Conservation (phyloP, 768 basidiomycete species). For the Russula vinacea region DNA sequence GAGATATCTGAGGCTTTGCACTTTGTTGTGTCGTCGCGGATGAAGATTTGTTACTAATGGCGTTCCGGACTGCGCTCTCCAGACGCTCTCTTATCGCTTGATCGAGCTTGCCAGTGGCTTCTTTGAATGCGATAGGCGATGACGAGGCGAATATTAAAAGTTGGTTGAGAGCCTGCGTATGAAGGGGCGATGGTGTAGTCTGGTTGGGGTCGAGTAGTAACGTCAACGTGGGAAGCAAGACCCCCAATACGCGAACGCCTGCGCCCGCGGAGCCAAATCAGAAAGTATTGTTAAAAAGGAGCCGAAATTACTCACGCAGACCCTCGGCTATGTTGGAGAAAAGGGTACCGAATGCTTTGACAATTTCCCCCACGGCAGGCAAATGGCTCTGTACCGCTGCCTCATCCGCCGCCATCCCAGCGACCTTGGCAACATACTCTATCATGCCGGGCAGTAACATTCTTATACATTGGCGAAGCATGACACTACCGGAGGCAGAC, state of each 20-base stretch:
- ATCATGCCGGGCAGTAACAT: constrained; percentile 78
- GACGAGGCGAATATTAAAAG: constrained; percentile 28
- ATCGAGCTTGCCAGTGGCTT: constrained; percentile 27
- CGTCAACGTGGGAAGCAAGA: constrained; percentile 28
- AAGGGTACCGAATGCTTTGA: constrained; percentile 62
- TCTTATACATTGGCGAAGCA: constrained; percentile 68
- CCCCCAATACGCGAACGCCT: constrained; percentile 27
- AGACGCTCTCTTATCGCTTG: constrained; percentile 25
- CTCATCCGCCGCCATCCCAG: constrained; percentile 57
- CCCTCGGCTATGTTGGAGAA: constrained; percentile 26
- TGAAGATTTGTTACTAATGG: constrained; percentile 19
- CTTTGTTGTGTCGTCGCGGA: constrained; percentile 7
- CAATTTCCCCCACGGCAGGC: constrained; percentile 69
- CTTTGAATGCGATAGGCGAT: constrained; percentile 30
- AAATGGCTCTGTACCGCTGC: constrained; percentile 53
- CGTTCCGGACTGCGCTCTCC: constrained; percentile 26
- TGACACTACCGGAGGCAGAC: constrained; percentile 58
- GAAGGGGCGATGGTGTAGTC: constrained; percentile 21
- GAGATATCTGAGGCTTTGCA: constrained; percentile 30
- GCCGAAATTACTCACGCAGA: constrained; percentile 22
- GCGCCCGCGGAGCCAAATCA: neutral
- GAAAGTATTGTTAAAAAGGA: neutral
- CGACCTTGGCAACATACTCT: constrained; percentile 70
- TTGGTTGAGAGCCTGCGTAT: constrained; percentile 28
- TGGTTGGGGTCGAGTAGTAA: constrained; percentile 26